Evolutionary conservation across 1,139 yeast genomes (phyloP).

Genomic region (Candida tropicalis): DNA sequence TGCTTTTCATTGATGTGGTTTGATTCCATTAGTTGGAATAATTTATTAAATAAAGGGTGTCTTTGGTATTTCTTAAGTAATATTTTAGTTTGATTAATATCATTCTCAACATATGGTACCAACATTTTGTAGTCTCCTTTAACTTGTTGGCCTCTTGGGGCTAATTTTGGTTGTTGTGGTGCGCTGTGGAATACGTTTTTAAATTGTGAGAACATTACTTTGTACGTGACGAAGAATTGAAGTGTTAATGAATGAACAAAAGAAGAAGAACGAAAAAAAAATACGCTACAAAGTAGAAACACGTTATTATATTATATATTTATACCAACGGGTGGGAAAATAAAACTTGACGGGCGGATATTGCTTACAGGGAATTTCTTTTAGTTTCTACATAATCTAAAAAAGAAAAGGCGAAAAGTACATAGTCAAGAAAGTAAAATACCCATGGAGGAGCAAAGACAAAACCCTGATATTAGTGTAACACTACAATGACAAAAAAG

Average conservation of each 20-base stretch:
- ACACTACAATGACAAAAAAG: no score
- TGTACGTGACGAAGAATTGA: not conserved
- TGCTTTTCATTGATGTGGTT: conserved; percentile 20
- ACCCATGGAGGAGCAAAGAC: no score
- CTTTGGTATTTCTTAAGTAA: conserved; percentile 25
- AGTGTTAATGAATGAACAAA: not conserved
- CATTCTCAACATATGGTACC: conserved; percentile 24
- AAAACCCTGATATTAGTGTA: no score
- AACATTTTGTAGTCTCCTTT: conserved; percentile 24
- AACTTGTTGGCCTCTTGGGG: conserved; percentile 14
- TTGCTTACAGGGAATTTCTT: no score
- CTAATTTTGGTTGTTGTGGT: conserved; percentile 10
- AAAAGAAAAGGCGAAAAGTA: no score
- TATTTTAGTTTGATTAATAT: conserved; percentile 20
- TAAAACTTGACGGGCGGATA: no score
- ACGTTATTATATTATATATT: no score
- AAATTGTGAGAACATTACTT: conserved; percentile 7
- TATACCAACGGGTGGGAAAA: no score
- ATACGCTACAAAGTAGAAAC: no score
- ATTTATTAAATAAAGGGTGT: conserved; percentile 21
- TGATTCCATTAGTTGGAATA: conserved; percentile 22
- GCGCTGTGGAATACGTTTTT: conserved; percentile 10
- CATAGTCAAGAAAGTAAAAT: no score
- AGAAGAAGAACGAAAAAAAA: not conserved
- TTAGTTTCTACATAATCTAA: no score